These are phyloP conservation scores for Penicillium sp. DNA, from an alignment of 2,329 filamentous ascomycete genomes.

Conservation along the genomic window DNA sequence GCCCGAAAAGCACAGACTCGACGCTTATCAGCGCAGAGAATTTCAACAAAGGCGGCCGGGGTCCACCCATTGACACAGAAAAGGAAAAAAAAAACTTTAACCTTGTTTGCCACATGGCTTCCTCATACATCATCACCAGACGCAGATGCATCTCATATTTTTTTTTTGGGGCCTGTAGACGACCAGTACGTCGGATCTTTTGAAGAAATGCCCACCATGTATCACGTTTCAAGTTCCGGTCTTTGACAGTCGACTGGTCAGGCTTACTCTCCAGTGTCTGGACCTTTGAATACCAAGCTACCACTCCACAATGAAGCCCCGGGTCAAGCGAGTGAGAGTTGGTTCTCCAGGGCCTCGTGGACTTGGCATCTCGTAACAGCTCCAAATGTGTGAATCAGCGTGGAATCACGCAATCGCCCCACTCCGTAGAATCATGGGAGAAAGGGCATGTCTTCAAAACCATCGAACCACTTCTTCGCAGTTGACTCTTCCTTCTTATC, in stretches of 20 bases:
- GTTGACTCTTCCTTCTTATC: neutral
- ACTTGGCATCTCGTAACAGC: slow-evolving; percentile 5
- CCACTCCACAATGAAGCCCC: neutral
- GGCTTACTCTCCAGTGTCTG: neutral
- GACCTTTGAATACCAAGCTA: neutral
- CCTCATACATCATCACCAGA: too few species aligned
- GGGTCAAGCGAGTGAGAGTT: neutral
- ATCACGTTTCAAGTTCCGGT: too few species aligned
- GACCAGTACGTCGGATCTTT: too few species aligned
- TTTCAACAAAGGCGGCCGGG: too few species aligned
- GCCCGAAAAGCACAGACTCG: too few species aligned
- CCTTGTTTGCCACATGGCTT: too few species aligned
- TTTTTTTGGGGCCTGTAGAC: too few species aligned
- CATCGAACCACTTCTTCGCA: neutral
- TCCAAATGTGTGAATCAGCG: neutral
- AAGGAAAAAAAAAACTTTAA: too few species aligned
- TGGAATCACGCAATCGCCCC: slow-evolving; percentile 3
- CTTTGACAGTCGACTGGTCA: neutral
- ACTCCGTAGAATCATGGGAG: neutral
- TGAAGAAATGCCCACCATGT: too few species aligned
- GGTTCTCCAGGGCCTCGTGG: neutral
- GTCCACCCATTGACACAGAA: too few species aligned
- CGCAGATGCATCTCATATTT: too few species aligned
- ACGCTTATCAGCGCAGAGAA: too few species aligned
- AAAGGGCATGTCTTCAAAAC: neutral